Evolutionary conservation across 176 grass and related monocot genomes (phyloP).

Genomic region (Zoysia pacifica): DNA sequence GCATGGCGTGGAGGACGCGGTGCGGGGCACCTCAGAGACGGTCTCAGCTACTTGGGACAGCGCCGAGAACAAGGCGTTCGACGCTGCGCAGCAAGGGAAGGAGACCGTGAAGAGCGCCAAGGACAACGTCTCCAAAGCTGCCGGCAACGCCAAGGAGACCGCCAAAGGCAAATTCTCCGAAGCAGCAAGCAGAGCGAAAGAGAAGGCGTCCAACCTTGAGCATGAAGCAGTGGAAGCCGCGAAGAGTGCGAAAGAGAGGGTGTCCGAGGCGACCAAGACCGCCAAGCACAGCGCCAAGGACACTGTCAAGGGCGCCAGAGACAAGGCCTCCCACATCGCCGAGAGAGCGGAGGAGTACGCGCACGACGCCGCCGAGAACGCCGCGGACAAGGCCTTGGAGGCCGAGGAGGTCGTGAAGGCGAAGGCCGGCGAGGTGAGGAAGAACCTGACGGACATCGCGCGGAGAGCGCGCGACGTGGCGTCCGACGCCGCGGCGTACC

Average conservation of each 20-base stretch:
- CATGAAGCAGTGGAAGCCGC: slow-evolving; percentile 30
- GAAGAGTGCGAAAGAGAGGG: slow-evolving; percentile 34
- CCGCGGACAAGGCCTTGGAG: slow-evolving; percentile 19
- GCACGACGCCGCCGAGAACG: slow-evolving; percentile 8
- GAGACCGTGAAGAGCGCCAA: not conserved
- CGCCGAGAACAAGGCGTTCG: slow-evolving; percentile 33
- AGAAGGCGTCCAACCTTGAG: slow-evolving; percentile 11
- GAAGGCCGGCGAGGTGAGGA: slow-evolving; percentile 40
- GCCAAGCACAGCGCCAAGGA: slow-evolving; percentile 7
- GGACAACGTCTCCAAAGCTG: slow-evolving; percentile 20
- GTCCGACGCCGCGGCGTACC: slow-evolving; percentile 45
- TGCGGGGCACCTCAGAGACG: slow-evolving; percentile 24
- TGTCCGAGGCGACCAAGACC: not conserved
- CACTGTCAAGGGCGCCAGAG: slow-evolving; percentile 14
- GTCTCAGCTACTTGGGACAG: slow-evolving; percentile 24
- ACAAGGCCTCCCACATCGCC: slow-evolving; percentile 15
- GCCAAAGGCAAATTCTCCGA: slow-evolving; percentile 16
- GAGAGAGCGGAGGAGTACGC: slow-evolving; percentile 40
- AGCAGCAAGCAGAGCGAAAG: slow-evolving; percentile 23
- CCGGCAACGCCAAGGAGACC: not conserved
- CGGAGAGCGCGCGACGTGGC: slow-evolving; percentile 56
- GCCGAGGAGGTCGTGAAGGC: slow-evolving; percentile 32
- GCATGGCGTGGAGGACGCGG: slow-evolving; percentile 22
- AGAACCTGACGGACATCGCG: slow-evolving; percentile 65
- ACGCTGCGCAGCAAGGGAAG: slow-evolving; percentile 23